Evolutionary conservation across 208 protist genomes (phyloP).

Genomic region (Leptomonas seymouri): DNA sequence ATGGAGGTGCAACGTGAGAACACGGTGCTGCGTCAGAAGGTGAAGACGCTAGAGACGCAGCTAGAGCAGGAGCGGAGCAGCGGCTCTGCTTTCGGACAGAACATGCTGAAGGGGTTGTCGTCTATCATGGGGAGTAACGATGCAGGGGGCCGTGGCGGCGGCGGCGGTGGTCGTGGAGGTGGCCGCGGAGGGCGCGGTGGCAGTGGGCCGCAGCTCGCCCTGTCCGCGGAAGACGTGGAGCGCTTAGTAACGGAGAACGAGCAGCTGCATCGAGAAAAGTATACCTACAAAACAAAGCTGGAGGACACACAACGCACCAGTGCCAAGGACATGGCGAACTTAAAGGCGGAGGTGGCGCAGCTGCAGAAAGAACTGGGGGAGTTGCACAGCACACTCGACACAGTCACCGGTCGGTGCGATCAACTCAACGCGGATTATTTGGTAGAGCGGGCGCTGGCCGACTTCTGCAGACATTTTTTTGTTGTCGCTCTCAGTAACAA

Average conservation of each 20-base stretch:
- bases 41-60: constrained; percentile 52
- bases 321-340: constrained; percentile 16
- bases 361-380: constrained; percentile 49
- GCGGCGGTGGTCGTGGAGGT: not conserved
- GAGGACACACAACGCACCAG: constrained; percentile 37
- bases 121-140: constrained; percentile 65
- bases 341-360: constrained; percentile 25
- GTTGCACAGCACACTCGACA: constrained; percentile 44
- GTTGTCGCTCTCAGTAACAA: constrained; percentile 9
- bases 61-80: constrained; percentile 39
- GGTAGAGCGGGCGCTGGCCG: constrained; percentile 44
- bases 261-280: constrained; percentile 68
- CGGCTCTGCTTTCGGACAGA: constrained; percentile 57
- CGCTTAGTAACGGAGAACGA: constrained; percentile 74
- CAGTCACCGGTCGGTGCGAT: constrained; percentile 40
- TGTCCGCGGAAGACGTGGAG: constrained; percentile 68
- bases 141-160: constrained; percentile 13
- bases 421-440: constrained; percentile 45
- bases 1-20: constrained; percentile 51
- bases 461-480: constrained; percentile 73
- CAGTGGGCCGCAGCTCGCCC: constrained; percentile 14
- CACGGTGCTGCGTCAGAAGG: constrained; percentile 38
- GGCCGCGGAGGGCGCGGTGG: constrained; percentile 5
- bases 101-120: constrained; percentile 72
- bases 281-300: constrained; percentile 49